Base-by-base conservation (phyloP, 1,139 yeast genomes). In the Yamadazyma trypodendri region DNA sequence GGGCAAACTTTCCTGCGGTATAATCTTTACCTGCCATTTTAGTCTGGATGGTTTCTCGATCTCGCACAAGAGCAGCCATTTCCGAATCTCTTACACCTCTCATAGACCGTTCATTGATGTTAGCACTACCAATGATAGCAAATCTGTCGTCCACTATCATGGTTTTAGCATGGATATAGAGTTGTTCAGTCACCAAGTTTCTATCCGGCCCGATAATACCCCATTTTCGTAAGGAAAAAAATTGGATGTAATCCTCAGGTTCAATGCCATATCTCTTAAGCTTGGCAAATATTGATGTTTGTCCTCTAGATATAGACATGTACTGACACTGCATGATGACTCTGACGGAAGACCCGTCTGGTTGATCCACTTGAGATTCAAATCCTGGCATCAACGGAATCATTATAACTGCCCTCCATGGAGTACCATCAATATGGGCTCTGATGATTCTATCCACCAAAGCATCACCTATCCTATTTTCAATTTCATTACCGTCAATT, bases 361-460 rank as follows among this genome's bases (percentile, higher is more conserved):
- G 86, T 48, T 86, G 79, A 58, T 92, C 97, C 24, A 94, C 95
- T 49, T 89, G 88, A 13, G 96, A 83, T 54, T 87, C 95, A 58
- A 94, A 94, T 0, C 98, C 99, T 1, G 99, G 99, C 95, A 92
- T 88, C 50, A 94, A 69, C 3, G 99, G 99, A 44, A 94, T 88
- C 5, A 92, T 76, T 44, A 92, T 82, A 14, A 89, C 76, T 1
- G 97, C 97, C 49, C 82, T 82, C 99, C 99, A 94, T 18, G 68
- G 61, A 38, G 81, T 84, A 3, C 81, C 80, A 44, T 84, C 86
- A 42, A 77, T 75, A 54, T 86, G 84, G 0, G 98, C 98, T 35
- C 89, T 75, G 23, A 89, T 84, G 39, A 92, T 89, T 54, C 99
- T 75, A 56, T 92, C 97, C 11, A 92, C 97, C 36, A 94, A 69